These are phyloP conservation scores for Pseudogymnoascus pannorum DNA, from an alignment of 2,329 filamentous ascomycete genomes.

Conservation along the genomic window DNA sequence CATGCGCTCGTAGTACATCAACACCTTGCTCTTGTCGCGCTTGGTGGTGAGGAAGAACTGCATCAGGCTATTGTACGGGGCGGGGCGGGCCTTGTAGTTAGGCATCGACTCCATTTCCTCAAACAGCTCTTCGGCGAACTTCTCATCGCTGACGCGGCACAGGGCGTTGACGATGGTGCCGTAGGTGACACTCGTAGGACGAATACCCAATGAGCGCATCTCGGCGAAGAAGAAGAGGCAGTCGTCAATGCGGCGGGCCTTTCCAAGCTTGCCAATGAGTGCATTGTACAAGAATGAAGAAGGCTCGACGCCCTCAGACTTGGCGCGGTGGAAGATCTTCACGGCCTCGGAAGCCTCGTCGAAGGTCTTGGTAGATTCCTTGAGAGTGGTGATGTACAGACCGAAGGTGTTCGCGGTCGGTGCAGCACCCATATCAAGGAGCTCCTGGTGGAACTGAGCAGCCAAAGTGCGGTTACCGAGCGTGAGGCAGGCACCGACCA, in stretches of 20 bases:
- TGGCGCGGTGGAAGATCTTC: constrained; percentile 92
- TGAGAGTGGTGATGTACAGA: constrained; percentile 97
- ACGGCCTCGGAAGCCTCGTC: constrained; percentile 95
- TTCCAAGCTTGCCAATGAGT: constrained; percentile 94
- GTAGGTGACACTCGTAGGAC: constrained; percentile 95
- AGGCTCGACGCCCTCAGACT: constrained; percentile 88
- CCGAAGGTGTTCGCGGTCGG: constrained; percentile 97
- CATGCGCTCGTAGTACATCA: constrained; percentile 95
- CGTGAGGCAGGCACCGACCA: constrained; percentile 87
- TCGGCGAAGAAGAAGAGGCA: constrained; percentile 97
- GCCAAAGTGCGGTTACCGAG: constrained; percentile 74
- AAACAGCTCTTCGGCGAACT: constrained; percentile 94
- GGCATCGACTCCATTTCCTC: constrained; percentile 99
- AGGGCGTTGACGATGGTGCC: constrained; percentile 97
- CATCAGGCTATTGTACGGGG: constrained; percentile 99
- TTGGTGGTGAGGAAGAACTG: constrained; percentile 98
- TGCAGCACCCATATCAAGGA: constrained; percentile 81
- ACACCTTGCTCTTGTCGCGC: constrained; percentile 87
- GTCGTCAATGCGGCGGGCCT: constrained; percentile 95
- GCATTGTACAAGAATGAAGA: constrained; percentile 98
- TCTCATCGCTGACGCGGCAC: constrained; percentile 94
- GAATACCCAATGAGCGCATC: constrained; percentile 88
- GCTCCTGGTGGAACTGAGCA: constrained; percentile 81
- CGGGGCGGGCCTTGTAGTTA: constrained; percentile 96
- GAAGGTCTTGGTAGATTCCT: constrained; percentile 94